Conservation (phyloP, 371 early-diverging fungal species). For the Blakeslea trispora region DNA sequence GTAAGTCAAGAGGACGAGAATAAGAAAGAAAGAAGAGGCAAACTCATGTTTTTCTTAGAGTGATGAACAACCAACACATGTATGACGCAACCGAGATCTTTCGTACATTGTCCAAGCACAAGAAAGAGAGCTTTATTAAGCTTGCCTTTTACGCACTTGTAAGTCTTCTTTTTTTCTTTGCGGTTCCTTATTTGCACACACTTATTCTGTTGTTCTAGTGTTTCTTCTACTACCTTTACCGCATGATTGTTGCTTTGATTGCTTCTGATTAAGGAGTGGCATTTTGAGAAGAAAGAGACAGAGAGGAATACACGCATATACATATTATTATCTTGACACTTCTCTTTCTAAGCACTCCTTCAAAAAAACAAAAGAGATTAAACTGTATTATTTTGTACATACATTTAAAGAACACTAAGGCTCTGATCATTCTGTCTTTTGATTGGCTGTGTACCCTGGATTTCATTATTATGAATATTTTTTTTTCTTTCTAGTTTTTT, state of each 20-base stretch:
- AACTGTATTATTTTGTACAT: too few relatives aligned
- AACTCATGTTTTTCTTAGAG: slow-evolving; percentile 45
- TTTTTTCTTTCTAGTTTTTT: background rate
- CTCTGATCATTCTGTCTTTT: background rate
- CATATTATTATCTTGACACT: too few relatives aligned
- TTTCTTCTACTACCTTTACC: slow-evolving; percentile 87
- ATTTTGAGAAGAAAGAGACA: too few relatives aligned
- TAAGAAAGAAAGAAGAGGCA: background rate
- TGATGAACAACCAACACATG: slow-evolving; percentile 76
- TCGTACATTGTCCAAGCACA: slow-evolving; percentile 83
- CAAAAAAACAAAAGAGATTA: too few relatives aligned
- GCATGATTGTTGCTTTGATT: slow-evolving; percentile 62
- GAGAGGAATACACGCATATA: too few relatives aligned
- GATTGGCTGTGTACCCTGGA: background rate
- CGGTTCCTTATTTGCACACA: too few relatives aligned
- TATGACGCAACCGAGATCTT: slow-evolving; percentile 96
- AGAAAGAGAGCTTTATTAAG: slow-evolving; percentile 91
- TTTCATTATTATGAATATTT: background rate
- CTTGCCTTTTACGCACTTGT: slow-evolving; percentile 85
- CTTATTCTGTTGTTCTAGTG: too few relatives aligned
- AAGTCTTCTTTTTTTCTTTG: too few relatives aligned
- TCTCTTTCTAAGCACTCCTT: too few relatives aligned
- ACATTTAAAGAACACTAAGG: background rate
- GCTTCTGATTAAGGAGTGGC: slow-evolving; percentile 29
- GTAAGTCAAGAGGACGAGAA: slow-evolving; percentile 57